Evolutionary conservation across 2,329 filamentous ascomycete species (phyloP).

Genomic region (Hypoxylon sp.): DNA sequence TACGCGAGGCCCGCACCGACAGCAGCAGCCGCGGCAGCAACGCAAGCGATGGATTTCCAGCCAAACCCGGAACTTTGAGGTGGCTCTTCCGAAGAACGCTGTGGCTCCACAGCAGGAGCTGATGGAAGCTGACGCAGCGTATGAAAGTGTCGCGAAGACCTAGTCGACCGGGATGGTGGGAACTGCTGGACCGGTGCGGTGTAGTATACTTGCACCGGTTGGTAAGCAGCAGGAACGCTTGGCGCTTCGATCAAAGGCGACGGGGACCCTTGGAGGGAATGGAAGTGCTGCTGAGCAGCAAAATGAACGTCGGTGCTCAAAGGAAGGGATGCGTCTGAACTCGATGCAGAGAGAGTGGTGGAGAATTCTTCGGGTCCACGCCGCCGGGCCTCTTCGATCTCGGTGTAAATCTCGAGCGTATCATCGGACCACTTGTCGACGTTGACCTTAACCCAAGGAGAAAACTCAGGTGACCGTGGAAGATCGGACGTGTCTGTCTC

Average conservation of each 20-base stretch:
- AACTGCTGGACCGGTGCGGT: background rate
- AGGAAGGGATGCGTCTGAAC: background rate
- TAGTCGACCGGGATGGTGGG: background rate
- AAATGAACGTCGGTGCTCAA: background rate
- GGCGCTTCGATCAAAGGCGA: background rate
- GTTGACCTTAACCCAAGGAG: background rate
- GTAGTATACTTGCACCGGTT: background rate
- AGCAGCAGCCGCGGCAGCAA: constrained; percentile 32
- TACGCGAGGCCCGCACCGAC: constrained; percentile 39
- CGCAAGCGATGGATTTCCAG: constrained; percentile 41
- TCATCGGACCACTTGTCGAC: constrained; percentile 1
- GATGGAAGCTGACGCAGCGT: constrained; percentile 31
- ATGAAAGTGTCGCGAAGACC: constrained; percentile 16
- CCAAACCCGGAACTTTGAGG: constrained; percentile 20
- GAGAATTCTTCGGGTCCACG: background rate
- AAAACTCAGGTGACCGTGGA: background rate
- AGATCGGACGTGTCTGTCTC: background rate
- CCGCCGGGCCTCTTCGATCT: constrained; percentile 7
- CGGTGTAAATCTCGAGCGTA: constrained; percentile 1
- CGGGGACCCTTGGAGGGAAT: background rate
- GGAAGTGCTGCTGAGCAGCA: constrained; percentile 14
- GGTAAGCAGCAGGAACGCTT: background rate
- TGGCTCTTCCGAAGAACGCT: constrained; percentile 14
- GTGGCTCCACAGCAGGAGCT: constrained; percentile 15
- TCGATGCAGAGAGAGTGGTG: background rate